A percentile compares a stretch with the other conserved stretches of the same genome.
phyloP scores from a whole-genome alignment of 768 basidiomycete species.

The Calocera cornea region DNA sequence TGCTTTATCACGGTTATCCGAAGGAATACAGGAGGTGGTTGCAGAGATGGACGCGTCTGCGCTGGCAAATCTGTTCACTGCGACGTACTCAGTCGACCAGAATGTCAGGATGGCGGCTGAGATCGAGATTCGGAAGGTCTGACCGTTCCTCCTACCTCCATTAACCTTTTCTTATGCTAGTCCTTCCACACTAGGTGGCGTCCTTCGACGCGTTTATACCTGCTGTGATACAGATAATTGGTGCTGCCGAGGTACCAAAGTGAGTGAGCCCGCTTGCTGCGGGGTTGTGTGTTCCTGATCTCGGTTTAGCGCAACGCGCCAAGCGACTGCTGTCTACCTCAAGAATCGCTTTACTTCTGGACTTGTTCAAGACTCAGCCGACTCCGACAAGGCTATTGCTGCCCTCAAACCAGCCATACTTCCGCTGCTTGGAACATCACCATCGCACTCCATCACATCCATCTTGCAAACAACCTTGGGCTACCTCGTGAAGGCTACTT shows the following conservation, averaged over 20 bases:
- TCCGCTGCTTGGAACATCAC: conserved; percentile 52
- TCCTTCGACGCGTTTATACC: conserved; percentile 69
- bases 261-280: conserved; percentile 30
- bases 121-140: conserved; percentile 74
- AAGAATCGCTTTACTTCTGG: conserved; percentile 70
- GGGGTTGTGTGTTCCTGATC: neutral
- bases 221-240: conserved; percentile 77
- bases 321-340: conserved; percentile 75
- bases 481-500: neutral
- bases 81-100: conserved; percentile 70
- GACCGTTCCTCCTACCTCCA: neutral
- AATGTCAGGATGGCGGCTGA: conserved; percentile 78
- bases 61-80: conserved; percentile 63
- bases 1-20: neutral
- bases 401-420: conserved; percentile 58
- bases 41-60: conserved; percentile 25
- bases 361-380: conserved; percentile 38
- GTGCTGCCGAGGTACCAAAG: conserved; percentile 60
- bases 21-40: neutral
- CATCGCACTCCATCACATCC: conserved; percentile 26
- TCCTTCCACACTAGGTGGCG: conserved; percentile 41
- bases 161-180: neutral
- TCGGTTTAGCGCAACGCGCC: conserved; percentile 52
- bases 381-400: conserved; percentile 27
- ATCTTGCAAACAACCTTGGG: neutral